These are phyloP conservation scores for Monosporascus sp. DNA, from an alignment of 2,329 filamentous ascomycete species.

Conservation along the genomic window DNA sequence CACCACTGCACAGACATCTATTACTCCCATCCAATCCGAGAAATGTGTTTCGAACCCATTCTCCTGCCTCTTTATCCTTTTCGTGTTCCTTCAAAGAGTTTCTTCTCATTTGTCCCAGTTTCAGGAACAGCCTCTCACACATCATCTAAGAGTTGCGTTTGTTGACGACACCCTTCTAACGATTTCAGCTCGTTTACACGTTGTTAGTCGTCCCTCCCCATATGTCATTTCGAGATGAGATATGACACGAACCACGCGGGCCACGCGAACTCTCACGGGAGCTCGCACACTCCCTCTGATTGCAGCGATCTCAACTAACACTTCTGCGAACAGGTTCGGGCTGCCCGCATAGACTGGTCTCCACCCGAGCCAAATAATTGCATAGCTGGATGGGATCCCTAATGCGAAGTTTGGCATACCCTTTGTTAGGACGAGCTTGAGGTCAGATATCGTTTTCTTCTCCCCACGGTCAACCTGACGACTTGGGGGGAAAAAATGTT, in stretches of 20 bases:
- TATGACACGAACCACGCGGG: constrained; percentile 22
- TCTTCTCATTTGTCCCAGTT: constrained; percentile 16
- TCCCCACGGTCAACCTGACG: neutral
- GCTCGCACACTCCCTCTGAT: constrained; percentile 30
- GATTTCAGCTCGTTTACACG: constrained; percentile 16
- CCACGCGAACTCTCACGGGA: constrained; percentile 30
- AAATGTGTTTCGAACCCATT: constrained; percentile 24
- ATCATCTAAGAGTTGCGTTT: constrained; percentile 3
- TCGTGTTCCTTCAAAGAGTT: constrained; percentile 19
- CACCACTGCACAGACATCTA: constrained; percentile 7
- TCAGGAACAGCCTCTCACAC: constrained; percentile 29
- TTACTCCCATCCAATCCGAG: constrained; percentile 15
- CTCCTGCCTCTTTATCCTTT: constrained; percentile 23
- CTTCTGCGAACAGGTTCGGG: constrained; percentile 43
- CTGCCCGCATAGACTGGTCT: constrained; percentile 35
- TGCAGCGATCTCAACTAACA: constrained; percentile 29
- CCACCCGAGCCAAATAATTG: constrained; percentile 25
- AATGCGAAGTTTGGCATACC: constrained; percentile 12
- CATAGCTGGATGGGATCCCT: constrained; percentile 7
- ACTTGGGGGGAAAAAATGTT: neutral
- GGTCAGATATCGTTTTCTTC: constrained; percentile 13
- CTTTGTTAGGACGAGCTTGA: constrained; percentile 6
- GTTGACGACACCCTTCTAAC: constrained; percentile 16
- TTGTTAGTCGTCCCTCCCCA: constrained; percentile 6
- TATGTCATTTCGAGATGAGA: constrained; percentile 17